Conservation (phyloP, 352 stramenopile species). For the Phytophthora aleatoria region DNA sequence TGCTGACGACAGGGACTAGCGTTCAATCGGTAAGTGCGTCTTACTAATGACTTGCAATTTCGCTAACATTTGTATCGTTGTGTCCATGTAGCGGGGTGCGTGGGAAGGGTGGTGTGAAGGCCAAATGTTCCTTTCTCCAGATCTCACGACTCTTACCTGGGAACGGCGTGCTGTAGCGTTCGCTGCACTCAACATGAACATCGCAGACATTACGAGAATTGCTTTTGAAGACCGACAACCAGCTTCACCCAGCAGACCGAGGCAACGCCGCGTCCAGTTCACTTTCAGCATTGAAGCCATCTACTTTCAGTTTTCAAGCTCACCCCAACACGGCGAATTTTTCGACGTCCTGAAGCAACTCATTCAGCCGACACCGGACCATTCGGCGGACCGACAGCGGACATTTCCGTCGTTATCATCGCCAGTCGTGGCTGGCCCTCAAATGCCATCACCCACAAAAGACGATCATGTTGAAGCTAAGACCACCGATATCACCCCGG, state of each 20-base stretch:
- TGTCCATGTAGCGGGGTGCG: slow-evolving; percentile 19
- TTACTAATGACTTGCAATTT: neutral
- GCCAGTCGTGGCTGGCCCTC: neutral
- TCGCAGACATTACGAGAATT: slow-evolving; percentile 22
- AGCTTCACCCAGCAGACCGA: neutral
- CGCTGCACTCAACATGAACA: slow-evolving; percentile 26
- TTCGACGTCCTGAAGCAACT: slow-evolving; percentile 20
- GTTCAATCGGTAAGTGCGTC: slow-evolving; percentile 23
- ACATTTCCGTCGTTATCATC: slow-evolving; percentile 12
- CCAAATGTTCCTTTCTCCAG: slow-evolving; percentile 20
- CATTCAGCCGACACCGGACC: slow-evolving; percentile 5
- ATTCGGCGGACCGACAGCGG: neutral
- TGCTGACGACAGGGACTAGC: slow-evolving; percentile 15
- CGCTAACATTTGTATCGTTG: neutral
- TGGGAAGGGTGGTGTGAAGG: slow-evolving; percentile 38
- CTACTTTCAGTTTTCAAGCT: slow-evolving; percentile 18
- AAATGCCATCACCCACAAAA: too few species aligned
- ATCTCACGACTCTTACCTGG: slow-evolving; percentile 25
- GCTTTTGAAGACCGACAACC: slow-evolving; percentile 11
- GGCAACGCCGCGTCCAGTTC: slow-evolving; percentile 20
- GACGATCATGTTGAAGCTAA: neutral
- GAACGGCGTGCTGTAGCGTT: slow-evolving; percentile 25
- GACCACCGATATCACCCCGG: neutral
- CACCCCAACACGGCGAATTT: slow-evolving; percentile 21
- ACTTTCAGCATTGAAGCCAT: slow-evolving; percentile 21